phyloP scores from a whole-genome alignment of 345 rosid genomes.

The Mallotus nudiflorus region DNA sequence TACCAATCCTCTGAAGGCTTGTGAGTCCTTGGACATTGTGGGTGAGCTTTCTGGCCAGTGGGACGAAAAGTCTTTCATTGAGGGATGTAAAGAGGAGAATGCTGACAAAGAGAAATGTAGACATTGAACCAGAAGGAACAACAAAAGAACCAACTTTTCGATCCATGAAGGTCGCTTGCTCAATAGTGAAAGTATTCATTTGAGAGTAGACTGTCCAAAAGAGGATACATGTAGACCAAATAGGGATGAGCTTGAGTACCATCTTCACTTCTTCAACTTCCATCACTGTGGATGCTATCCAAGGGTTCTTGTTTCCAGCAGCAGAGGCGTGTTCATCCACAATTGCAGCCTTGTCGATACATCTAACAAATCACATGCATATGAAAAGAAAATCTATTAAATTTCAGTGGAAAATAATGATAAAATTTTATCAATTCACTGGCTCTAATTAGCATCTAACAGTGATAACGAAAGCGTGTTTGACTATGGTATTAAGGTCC shows the following conservation, averaged over 20 bases:
- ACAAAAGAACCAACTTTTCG: slow-evolving; percentile 51
- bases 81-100: slow-evolving; percentile 85
- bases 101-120: slow-evolving; percentile 61
- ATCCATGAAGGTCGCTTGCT: slow-evolving; percentile 80
- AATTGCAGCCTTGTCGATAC: slow-evolving; percentile 84
- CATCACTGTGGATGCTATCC: slow-evolving; percentile 66
- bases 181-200: slow-evolving; percentile 86
- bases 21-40: slow-evolving; percentile 64
- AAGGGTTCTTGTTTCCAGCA: slow-evolving; percentile 42
- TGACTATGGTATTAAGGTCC: too few species aligned
- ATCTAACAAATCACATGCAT: slow-evolving; percentile 37
- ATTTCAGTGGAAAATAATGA: not conserved
- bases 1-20: slow-evolving; percentile 86
- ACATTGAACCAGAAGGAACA: slow-evolving; percentile 68
- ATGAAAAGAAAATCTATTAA: slow-evolving; percentile 3
- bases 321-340: slow-evolving; percentile 27
- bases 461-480: not conserved
- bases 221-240: slow-evolving; percentile 86
- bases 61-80: slow-evolving; percentile 71
- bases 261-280: slow-evolving; percentile 90
- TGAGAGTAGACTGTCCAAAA: slow-evolving; percentile 96
- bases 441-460: not conserved
- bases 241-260: slow-evolving; percentile 66
- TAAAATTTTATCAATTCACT: not conserved
- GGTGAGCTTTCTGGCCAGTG: slow-evolving; percentile 57